Evolutionary conservation across 345 rosid species (phyloP), one percentile per base, ranked within the genome.

Genomic region (Linum usitatissimum): DNA sequence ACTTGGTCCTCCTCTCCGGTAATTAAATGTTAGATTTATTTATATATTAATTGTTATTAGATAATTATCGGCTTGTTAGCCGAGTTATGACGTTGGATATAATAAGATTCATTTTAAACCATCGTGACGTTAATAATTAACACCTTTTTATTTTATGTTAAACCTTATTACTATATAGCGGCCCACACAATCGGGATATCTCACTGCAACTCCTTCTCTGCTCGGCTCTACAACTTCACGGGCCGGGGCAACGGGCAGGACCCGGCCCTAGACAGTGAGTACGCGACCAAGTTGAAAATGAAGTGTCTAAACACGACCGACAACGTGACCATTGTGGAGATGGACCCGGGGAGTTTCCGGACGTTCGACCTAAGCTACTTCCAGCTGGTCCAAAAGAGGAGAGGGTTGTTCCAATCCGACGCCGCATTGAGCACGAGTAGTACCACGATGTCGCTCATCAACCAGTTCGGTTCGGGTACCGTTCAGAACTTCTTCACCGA

Each of bases 321-420:
- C 55, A 48, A 34, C 40, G 78, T 9, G 8, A 66, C 78, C 1
- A 0, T 69, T 5, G 60, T 73, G 12, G 80, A 74, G 23, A 84
- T 86, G 93, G 89, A 84, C 55, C 93, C 89, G 1, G 87, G 84
- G 15, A 86, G 84, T 73, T 82, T 67, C 77, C 69, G 49, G 59
- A 76, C 65, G 6, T 84, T 86, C 40, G 86, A 86, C 56, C 57
- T 69, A 18, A 71, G 68, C 68, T 86, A 81, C 75, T 86, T 65
- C 77, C 65, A 62, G 0, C 57, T 66, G 3, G 80, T 86, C 28
- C 61, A 79, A 28, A 70, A 76, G 18, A 79, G 77, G 67, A 77
- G 80, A 66, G 94, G 87, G 9, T 34, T 84, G 0, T 84, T 86
- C 59, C 68, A 36, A 18, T 84, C 90, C 19, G 94, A 86, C 68